Evolutionary conservation across 495 filamentous ascomycete genomes (phyloP), one percentile per base, ranked within the genome.

Genomic region (Pyronema domesticum): DNA sequence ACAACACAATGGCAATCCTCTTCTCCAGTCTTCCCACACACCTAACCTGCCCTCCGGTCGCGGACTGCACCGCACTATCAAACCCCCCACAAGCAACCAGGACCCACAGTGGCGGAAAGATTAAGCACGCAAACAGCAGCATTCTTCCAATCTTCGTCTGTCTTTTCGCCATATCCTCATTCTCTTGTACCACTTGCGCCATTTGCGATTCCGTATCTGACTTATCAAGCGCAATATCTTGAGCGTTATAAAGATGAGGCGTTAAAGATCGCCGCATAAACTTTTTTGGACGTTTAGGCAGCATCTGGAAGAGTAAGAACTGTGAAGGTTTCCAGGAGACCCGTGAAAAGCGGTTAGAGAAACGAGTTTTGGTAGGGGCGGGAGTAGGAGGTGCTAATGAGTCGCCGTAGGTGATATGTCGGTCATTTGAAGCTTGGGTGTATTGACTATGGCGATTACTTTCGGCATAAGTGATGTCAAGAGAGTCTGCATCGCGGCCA

Each of bases 1-100:
- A 61, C 37, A 63, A 37, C 5, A 57, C 50, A n/a, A 58, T 54
- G 6, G 62, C 62, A 10, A 64, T 42, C 47, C 36, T 60, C 46
- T 64, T 64, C 55, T 64, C 62, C 6, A 34, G 11, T 19, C 52
- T 63, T n/a, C 60, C 62, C 40, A 64, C 55, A 10, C 57, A 51
- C 15, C 57, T 65, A 15, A 64, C 55, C 9, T 56, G 35, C 7
- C 62, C 62, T 43, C 52, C 23, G 7, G 61, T 64, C 51, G 51
- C 57, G 7, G 43, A 44, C 34, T 60, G 61, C 6, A 64, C 55
- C 37, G 50, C 55, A 14, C 48, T 23, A 54, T 64, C 62, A 36
- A 64, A 64, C 15, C 55, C 53, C 10, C 62, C 62, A 49, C 59
- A 57, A 19, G 62, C 62, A 35, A 53, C 57, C 14, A 64, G 40